These are phyloP conservation scores for Phaseolus lunatus DNA, from an alignment of 306 rosid genomes.

Conservation along the genomic window DNA sequence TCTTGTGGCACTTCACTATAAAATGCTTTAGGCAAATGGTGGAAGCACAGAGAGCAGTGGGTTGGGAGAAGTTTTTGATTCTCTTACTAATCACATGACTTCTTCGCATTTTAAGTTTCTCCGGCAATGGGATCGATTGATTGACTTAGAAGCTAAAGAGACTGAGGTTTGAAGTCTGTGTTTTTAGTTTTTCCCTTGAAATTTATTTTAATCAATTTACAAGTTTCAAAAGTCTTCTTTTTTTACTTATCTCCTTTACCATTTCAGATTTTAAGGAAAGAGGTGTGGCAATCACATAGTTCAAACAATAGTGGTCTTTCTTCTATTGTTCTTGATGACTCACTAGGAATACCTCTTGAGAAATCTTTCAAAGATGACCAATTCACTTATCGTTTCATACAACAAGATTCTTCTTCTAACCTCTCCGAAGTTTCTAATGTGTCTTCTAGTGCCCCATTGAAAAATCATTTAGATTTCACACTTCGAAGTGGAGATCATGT, in stretches of 20 bases:
- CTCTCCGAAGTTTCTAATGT: constrained; percentile 50
- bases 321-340: constrained; percentile 73
- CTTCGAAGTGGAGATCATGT: constrained; percentile 84
- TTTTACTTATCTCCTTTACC: constrained; percentile 10
- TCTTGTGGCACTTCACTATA: neutral
- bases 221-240: constrained; percentile 9
- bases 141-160: constrained; percentile 91
- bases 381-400: constrained; percentile 74
- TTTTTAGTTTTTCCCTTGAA: constrained; percentile 17
- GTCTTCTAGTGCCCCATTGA: constrained; percentile 47
- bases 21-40: constrained; percentile 70
- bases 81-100: constrained; percentile 69
- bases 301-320: constrained; percentile 60
- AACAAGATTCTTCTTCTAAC: constrained; percentile 43
- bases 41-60: constrained; percentile 79
- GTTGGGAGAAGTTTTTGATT: constrained; percentile 70
- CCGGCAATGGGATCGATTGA: constrained; percentile 83
- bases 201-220: constrained; percentile 33
- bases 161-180: constrained; percentile 63
- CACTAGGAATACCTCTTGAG: constrained; percentile 56
- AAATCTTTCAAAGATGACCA: constrained; percentile 61
- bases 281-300: constrained; percentile 67
- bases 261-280: constrained; percentile 74
- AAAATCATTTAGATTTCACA: constrained; percentile 59
- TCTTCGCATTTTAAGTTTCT: constrained; percentile 68